Conservation (phyloP, 2,329 filamentous ascomycete species). For the Penicillium sp. region DNA sequence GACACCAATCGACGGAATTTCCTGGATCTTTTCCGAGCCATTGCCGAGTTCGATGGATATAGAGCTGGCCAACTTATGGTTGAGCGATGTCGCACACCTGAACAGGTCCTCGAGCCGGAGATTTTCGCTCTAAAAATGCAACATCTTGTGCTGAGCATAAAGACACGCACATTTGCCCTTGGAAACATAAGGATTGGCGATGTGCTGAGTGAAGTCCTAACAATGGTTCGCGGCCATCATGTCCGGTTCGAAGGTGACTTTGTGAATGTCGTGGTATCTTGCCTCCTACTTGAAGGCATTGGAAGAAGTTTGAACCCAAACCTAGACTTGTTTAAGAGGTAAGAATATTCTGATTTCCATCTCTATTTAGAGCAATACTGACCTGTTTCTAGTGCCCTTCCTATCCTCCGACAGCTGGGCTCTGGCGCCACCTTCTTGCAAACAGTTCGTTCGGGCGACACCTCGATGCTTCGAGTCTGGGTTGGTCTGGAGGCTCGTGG, state of each 20-base stretch:
- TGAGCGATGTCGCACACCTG: constrained; percentile 87
- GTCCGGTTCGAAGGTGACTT: constrained; percentile 96
- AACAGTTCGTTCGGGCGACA: constrained; percentile 70
- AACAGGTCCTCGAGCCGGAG: constrained; percentile 83
- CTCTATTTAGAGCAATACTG: neutral
- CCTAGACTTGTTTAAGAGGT: constrained; percentile 79
- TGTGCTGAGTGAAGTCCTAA: constrained; percentile 83
- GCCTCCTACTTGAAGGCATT: constrained; percentile 89
- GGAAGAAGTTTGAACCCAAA: constrained; percentile 82
- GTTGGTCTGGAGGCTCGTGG: constrained; percentile 82
- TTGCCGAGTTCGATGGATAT: constrained; percentile 96
- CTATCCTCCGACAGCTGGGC: constrained; percentile 84
- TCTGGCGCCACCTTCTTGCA: constrained; percentile 55
- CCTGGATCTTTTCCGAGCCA: constrained; percentile 88
- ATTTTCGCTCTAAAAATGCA: constrained; percentile 97
- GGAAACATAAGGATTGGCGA: constrained; percentile 96
- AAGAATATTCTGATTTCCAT: constrained; percentile 20
- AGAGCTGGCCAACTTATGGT: constrained; percentile 95
- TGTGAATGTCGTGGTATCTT: constrained; percentile 95
- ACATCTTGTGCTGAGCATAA: constrained; percentile 87
- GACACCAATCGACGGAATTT: constrained; percentile 84
- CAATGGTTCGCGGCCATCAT: constrained; percentile 89
- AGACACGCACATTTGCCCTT: constrained; percentile 83
- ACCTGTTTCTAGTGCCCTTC: constrained; percentile 65
- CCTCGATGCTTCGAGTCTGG: constrained; percentile 88